These are phyloP conservation scores for Penicillium hesseltinei DNA, from an alignment of 2,329 filamentous ascomycete genomes.

Conservation along the genomic window DNA sequence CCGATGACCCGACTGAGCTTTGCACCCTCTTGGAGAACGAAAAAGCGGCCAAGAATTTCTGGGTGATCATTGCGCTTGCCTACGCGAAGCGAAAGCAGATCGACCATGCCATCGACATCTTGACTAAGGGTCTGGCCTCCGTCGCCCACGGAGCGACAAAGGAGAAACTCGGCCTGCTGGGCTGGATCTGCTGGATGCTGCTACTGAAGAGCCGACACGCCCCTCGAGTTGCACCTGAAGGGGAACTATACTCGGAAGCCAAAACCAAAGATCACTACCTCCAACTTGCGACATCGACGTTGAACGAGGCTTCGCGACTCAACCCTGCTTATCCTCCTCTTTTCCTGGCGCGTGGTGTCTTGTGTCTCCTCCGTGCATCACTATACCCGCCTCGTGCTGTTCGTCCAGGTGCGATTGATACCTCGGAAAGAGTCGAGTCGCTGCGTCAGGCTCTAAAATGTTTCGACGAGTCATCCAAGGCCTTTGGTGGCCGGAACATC, in stretches of 20 bases:
- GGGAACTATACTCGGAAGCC: conserved; percentile 63
- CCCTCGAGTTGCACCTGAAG: conserved; percentile 64
- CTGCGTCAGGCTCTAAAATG: conserved; percentile 83
- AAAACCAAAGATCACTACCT: conserved; percentile 94
- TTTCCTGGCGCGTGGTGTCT: conserved; percentile 84
- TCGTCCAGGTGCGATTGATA: conserved; percentile 62
- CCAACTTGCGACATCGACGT: conserved; percentile 79
- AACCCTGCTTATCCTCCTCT: conserved; percentile 90
- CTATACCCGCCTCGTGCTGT: conserved; percentile 70
- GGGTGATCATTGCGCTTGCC: conserved; percentile 96
- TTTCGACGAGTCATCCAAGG: conserved; percentile 88
- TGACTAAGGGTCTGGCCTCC: conserved; percentile 71
- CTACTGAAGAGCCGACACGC: conserved; percentile 85
- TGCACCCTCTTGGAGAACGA: conserved; percentile 96
- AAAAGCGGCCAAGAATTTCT: conserved; percentile 83
- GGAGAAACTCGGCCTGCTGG: conserved; percentile 81
- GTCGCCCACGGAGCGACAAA: conserved; percentile 68
- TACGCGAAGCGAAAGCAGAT: conserved; percentile 96
- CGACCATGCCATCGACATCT: conserved; percentile 72
- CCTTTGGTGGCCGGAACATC: conserved; percentile 83
- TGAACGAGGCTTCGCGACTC: conserved; percentile 94
- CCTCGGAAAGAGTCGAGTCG: conserved; percentile 70
- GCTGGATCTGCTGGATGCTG: conserved; percentile 86
- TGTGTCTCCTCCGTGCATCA: conserved; percentile 84
- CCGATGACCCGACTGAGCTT: conserved; percentile 91